These are phyloP conservation scores for Cystobasidiaceae sp. DNA, from an alignment of 1,284 basidiomycete genomes.

Conservation along the genomic window DNA sequence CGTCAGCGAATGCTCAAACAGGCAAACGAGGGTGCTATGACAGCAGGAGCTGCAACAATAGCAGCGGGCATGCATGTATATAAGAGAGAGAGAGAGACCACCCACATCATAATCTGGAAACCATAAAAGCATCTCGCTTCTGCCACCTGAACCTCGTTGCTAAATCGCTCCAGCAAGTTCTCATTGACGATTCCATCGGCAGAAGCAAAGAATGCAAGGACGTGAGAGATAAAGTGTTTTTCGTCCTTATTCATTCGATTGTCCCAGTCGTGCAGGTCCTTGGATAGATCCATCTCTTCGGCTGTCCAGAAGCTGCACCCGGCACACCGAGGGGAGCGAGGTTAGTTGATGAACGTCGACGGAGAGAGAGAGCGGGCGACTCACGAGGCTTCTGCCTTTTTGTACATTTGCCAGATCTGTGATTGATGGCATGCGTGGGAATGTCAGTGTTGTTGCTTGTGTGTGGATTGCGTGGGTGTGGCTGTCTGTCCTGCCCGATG, in stretches of 20 bases:
- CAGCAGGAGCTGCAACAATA: background rate
- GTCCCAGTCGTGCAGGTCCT: constrained; percentile 52
- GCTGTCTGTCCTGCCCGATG: background rate
- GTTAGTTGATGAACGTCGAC: background rate
- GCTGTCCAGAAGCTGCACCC: constrained; percentile 52
- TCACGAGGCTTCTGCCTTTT: constrained; percentile 39
- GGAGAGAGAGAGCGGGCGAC: background rate
- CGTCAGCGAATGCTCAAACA: background rate
- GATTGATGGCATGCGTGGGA: background rate
- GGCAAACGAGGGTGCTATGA: background rate
- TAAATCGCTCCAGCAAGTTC: constrained; percentile 51
- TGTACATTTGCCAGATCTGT: constrained; percentile 45
- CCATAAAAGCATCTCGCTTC: constrained; percentile 52
- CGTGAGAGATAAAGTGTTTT: constrained; percentile 51
- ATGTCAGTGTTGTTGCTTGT: background rate
- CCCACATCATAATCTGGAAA: constrained; percentile 52
- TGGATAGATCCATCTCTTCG: constrained; percentile 51
- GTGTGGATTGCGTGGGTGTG: background rate
- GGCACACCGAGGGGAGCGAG: constrained; percentile 2
- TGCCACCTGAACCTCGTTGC: constrained; percentile 49
- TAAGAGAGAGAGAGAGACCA: too few relatives aligned
- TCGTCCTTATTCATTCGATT: constrained; percentile 50
- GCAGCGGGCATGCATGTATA: too few relatives aligned
- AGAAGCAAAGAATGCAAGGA: constrained; percentile 52
- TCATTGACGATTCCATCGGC: constrained; percentile 53